Evolutionary conservation across 2,329 filamentous ascomycete species (phyloP), one percentile per base, ranked within the genome.

Genomic region (Fusarium chaquense): DNA sequence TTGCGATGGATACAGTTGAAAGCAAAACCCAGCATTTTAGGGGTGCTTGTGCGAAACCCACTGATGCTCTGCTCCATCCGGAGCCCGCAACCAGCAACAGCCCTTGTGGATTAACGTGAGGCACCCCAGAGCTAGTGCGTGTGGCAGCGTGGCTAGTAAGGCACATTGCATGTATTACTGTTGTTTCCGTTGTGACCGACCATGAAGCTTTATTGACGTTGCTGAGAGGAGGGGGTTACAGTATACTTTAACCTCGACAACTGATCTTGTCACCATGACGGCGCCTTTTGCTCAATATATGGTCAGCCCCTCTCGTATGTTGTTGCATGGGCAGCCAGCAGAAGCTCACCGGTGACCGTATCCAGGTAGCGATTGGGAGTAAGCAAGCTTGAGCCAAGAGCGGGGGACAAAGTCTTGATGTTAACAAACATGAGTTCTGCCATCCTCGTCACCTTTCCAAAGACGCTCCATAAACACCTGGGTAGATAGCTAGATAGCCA

Each of bases 221-320:
- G 28, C 38, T 33, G n/a, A 20, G 15, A 18, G 41, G 51, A 58
- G 59, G 44, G 44, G 46, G 47, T 36, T 43, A 5, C 44, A 20
- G 20, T 20, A 20, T 20, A 44, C 18, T 26, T 56, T 43, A 33
- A 44, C 35, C 28, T 38, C 44, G 22, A 26, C 38, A 40, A 26
- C 24, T 62, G 54, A 45, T 44, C 20, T 50, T 68, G 63, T 70
- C 63, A 71, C 58, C 54, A 71, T 70, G 67, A 70, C 67, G 67
- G 54, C 47, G 55, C 46, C 65, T 36, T 71, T 70, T 49, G 67
- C 63, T 70, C 58, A 68, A 65, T 68, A 55, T 64, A 63, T 46
- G 8, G 35, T 47, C 60, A 60, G 38, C 50, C 55, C 67, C 43
- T 67, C 62, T 53, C 30, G 28, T 40, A 24, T 45, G 49, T 49